Conservation (phyloP, 2,329 filamentous ascomycete species). For the Daldinia sp. region DNA sequence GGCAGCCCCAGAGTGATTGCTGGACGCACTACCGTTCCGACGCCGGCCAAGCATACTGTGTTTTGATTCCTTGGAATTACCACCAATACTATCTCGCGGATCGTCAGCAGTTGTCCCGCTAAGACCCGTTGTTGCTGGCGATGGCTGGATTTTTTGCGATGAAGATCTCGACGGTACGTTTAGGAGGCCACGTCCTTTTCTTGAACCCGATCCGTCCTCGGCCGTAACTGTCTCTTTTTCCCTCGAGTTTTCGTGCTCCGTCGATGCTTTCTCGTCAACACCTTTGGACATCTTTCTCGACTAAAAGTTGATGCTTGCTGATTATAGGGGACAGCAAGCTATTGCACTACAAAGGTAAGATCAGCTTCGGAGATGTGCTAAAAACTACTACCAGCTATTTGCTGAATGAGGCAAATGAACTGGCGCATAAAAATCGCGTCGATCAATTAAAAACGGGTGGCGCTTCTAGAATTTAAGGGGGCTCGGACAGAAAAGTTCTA, state of each 20-base stretch:
- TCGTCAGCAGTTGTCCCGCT: conserved; percentile 71
- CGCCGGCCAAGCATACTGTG: conserved; percentile 72
- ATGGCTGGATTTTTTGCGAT: conserved; percentile 70
- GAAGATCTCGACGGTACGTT: conserved; percentile 73
- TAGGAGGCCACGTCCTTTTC: conserved; percentile 62
- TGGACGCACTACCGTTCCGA: conserved; percentile 76
- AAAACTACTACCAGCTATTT: not conserved
- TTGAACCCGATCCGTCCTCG: conserved; percentile 43
- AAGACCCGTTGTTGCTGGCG: conserved; percentile 69
- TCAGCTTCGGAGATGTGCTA: conserved; percentile 16
- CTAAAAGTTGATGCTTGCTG: conserved; percentile 25
- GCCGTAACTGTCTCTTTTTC: conserved; percentile 46
- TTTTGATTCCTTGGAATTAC: conserved; percentile 74
- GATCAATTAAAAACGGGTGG: conserved; percentile 24
- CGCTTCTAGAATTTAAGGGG: conserved; percentile 1
- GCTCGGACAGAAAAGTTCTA: conserved; percentile 1
- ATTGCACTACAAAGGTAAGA: conserved; percentile 34
- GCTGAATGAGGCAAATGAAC: not conserved
- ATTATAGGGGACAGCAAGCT: conserved; percentile 32
- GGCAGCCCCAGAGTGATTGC: conserved; percentile 69
- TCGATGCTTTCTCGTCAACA: conserved; percentile 44
- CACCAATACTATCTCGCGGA: conserved; percentile 71
- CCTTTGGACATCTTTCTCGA: conserved; percentile 49
- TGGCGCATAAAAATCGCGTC: conserved; percentile 26
- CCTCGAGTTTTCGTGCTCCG: conserved; percentile 46